Base-by-base conservation (phyloP, 2,329 filamentous ascomycete species). In the Pyricularia grisea region DNA sequence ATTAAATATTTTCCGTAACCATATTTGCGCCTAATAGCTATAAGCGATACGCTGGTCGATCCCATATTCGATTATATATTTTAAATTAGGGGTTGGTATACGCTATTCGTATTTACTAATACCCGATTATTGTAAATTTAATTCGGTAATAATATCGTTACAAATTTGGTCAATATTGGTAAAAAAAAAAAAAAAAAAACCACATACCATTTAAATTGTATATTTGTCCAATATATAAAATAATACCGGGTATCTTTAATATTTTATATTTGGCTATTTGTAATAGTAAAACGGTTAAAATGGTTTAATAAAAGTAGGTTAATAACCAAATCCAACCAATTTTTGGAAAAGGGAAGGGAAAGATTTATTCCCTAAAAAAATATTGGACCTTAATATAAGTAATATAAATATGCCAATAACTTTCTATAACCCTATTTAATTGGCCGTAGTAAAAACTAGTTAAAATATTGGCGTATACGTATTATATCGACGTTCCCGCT, bases 61-160 rank as follows among this genome's bases (percentile, higher is more conserved):
- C 28, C 28, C 28, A 30, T 7, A 30, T 30, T 30, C 28, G 28
- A 30, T 30, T 7, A 30, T 30, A 7, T 30, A 7, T 30, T 7
- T 7, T 7, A 30, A 30, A 30, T 30, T 30, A 30, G 28, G 28
- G 28, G 28, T 30, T 30, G 28, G 28, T 7, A 30, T 30, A 7
- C 28, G 28, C 28, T 30, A 7, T 7, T 30, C 28, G 28, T 30
- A 30, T 7, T 30, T 30, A 7, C 28, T 30, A 7, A 30, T 30
- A 7, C 28, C 28, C 28, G 28, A 30, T 7, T 88, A 87, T 1
- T 86, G 85, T 3, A 87, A 80, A n/a, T 82, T 86, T 70, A 98
- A 83, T 78, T 99, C 95, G 3, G 95, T 95, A 65, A 97, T 85
- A 65, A 98, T 92, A 77, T 98, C 94, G 78, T 93, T 93, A 79